Percentiles rank a stretch among this genome's conserved stretches.
These are phyloP conservation scores for Claviceps lovelessii DNA, from an alignment of 2,329 filamentous ascomycete species.

Conservation along the genomic window DNA sequence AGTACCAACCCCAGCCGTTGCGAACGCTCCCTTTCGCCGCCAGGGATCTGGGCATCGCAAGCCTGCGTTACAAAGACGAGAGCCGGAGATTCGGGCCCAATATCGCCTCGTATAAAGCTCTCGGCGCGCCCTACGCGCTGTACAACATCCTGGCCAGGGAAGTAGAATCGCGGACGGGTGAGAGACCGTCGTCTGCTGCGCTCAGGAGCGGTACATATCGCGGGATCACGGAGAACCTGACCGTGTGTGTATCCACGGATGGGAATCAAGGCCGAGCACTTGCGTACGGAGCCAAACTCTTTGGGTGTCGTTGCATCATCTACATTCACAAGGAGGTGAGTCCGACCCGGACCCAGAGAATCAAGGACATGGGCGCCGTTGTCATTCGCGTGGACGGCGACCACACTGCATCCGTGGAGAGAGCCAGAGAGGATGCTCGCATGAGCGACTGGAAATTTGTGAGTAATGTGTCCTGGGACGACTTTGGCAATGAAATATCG, in stretches of 20 bases:
- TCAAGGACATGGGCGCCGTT: slow-evolving; percentile 6
- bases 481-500: slow-evolving; percentile 5
- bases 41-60: slow-evolving; percentile 2
- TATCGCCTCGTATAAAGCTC: slow-evolving; percentile 8
- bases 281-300: slow-evolving; percentile 7
- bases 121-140: slow-evolving; percentile 9
- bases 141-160: slow-evolving; percentile 6
- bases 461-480: slow-evolving; percentile 7
- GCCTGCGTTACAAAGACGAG: slow-evolving; percentile 7
- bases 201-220: slow-evolving; percentile 6
- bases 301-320: slow-evolving; percentile 8
- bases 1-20: slow-evolving; percentile 7
- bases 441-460: slow-evolving; percentile 9
- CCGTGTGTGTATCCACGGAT: slow-evolving; percentile 9
- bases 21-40: slow-evolving; percentile 4
- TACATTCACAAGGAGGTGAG: slow-evolving; percentile 9
- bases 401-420: slow-evolving; percentile 4
- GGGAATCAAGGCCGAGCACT: slow-evolving; percentile 8
- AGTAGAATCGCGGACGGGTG: slow-evolving; percentile 1
- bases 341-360: slow-evolving; percentile 1
- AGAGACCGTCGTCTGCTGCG: slow-evolving; percentile 2
- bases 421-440: slow-evolving; percentile 7
- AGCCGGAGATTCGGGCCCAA: slow-evolving; percentile 6
- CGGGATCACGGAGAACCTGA: slow-evolving; percentile 4
- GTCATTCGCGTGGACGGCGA: slow-evolving; percentile 8